Conservation (phyloP, 2,329 filamentous ascomycete species). For the Cladosporium austrohemisphaericum region DNA sequence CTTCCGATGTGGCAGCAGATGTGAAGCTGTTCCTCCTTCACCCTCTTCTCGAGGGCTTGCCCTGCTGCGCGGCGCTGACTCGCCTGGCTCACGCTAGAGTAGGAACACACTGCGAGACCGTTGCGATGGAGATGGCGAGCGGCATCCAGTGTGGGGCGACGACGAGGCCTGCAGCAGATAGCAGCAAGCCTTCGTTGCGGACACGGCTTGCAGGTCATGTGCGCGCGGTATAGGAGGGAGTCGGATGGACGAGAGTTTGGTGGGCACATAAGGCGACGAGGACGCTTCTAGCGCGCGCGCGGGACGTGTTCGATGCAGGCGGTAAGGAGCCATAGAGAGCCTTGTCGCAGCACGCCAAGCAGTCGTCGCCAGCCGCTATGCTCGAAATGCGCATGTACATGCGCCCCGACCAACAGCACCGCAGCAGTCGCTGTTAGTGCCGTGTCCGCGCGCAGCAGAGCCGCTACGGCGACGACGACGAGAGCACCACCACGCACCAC, state of each 20-base stretch:
- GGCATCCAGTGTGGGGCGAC: slow-evolving; percentile 9
- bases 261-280: neutral
- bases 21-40: neutral
- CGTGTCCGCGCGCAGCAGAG: no score
- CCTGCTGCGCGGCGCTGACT: neutral
- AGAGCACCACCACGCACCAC: no score
- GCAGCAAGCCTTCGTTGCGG: neutral
- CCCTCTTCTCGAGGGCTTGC: neutral
- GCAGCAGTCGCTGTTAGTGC: neutral
- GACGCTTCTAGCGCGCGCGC: slow-evolving; percentile 3
- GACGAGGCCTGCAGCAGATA: neutral
- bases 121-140: slow-evolving; percentile 14
- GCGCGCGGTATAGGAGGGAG: neutral
- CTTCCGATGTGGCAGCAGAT: slow-evolving; percentile 4
- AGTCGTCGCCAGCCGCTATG: neutral
- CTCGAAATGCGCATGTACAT: slow-evolving; percentile 1
- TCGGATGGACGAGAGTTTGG: neutral
- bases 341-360: no score
- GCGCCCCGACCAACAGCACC: neutral
- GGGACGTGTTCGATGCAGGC: slow-evolving; percentile 10
- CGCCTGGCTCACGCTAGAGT: slow-evolving; percentile 8
- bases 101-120: slow-evolving; percentile 11
- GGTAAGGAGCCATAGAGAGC: no score
- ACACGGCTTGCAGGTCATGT: neutral
- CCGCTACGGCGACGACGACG: neutral